Evolutionary conservation across 306 rosid genomes (phyloP).

Genomic region (Castanea crenata): DNA sequence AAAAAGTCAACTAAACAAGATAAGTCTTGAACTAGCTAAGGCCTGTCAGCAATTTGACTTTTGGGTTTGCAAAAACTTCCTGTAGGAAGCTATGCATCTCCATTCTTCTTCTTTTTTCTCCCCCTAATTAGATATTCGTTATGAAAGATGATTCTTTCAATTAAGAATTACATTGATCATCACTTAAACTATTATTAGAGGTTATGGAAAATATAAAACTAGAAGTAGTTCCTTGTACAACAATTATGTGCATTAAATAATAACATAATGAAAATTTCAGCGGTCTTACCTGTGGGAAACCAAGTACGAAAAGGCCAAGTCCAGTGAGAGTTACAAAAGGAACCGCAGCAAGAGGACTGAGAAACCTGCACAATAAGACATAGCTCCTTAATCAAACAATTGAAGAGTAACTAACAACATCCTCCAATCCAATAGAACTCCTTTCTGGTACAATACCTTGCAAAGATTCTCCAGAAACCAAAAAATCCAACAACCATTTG

Average conservation of each 20-base stretch:
- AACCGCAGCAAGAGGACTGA: constrained; percentile 73
- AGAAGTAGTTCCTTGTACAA: neutral
- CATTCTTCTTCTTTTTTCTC: too few species aligned
- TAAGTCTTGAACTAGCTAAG: neutral
- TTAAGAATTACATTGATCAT: neutral
- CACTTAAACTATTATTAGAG: too few species aligned
- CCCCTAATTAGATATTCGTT: too few species aligned
- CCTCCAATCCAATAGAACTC: neutral
- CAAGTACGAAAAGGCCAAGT: constrained; percentile 60
- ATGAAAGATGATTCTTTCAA: neutral
- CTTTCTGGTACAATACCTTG: constrained; percentile 42
- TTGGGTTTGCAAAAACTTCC: neutral
- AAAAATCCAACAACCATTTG: constrained; percentile 71
- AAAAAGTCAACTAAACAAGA: neutral
- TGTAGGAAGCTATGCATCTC: neutral
- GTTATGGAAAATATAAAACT: neutral
- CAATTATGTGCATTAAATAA: neutral
- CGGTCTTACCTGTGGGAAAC: constrained; percentile 67
- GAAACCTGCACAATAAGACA: constrained; percentile 52
- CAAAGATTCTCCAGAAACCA: constrained; percentile 77
- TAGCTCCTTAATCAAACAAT: constrained; percentile 21
- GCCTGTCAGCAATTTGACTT: neutral
- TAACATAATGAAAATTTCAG: constrained; percentile 1
- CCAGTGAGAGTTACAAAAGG: constrained; percentile 90
- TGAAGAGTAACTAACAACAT: constrained; percentile 5